Evolutionary conservation across 164 flowering plant genomes (phyloP).

Genomic region (Berberis thunbergii): DNA sequence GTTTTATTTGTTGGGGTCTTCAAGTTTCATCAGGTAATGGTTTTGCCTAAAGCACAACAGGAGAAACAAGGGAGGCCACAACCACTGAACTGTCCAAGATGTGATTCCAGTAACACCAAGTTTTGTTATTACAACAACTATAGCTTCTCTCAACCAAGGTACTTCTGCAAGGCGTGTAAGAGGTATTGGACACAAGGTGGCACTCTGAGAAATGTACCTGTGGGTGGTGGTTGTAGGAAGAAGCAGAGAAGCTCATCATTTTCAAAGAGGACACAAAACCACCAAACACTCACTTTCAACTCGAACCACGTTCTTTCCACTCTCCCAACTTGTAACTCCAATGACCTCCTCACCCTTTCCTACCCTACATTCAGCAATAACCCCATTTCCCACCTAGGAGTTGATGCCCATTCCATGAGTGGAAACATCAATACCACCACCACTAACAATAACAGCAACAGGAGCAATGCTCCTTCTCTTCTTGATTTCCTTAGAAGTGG

Average conservation of each 20-base stretch:
- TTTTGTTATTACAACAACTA: slow-evolving; percentile 99
- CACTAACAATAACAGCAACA: neutral
- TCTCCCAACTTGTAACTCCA: slow-evolving; percentile 27
- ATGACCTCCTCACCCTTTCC: slow-evolving; percentile 47
- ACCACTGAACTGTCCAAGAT: slow-evolving; percentile 81
- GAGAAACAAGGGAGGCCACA: slow-evolving; percentile 59
- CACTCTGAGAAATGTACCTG: slow-evolving; percentile 79
- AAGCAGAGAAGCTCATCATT: slow-evolving; percentile 60
- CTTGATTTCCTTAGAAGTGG: slow-evolving; percentile 36
- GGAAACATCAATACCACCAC: slow-evolving; percentile 21
- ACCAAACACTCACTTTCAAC: slow-evolving; percentile 16
- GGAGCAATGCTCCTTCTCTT: slow-evolving; percentile 14
- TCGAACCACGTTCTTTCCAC: slow-evolving; percentile 8
- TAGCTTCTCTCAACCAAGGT: slow-evolving; percentile 88
- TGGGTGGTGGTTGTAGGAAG: slow-evolving; percentile 91
- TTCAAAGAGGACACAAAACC: slow-evolving; percentile 33
- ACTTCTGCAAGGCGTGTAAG: slow-evolving; percentile 86
- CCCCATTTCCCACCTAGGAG: slow-evolving; percentile 31
- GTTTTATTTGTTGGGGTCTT: neutral
- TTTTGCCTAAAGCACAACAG: slow-evolving; percentile 42
- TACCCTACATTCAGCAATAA: slow-evolving; percentile 52
- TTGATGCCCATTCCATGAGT: slow-evolving; percentile 28
- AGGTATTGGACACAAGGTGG: slow-evolving; percentile 98
- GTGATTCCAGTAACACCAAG: slow-evolving; percentile 87
- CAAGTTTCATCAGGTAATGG: slow-evolving; percentile 37